These are phyloP conservation scores for Castanea crenata DNA, from an alignment of 306 rosid genomes.

Conservation along the genomic window DNA sequence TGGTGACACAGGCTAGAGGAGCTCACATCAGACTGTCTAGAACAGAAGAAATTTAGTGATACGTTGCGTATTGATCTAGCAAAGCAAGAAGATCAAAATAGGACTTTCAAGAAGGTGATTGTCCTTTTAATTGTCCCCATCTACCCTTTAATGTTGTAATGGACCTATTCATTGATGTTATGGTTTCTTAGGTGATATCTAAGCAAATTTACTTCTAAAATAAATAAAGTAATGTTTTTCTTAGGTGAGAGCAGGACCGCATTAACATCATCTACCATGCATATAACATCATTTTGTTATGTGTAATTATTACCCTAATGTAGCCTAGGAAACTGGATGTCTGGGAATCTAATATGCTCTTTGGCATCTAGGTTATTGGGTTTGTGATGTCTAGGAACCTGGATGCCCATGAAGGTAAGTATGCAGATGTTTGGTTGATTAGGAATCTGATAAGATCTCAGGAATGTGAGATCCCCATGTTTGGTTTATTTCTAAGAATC, in stretches of 20 bases:
- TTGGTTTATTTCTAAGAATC: too few species aligned
- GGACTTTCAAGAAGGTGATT: constrained; percentile 64
- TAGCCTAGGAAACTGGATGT: too few species aligned
- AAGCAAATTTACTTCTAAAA: too few species aligned
- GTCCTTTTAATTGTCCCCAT: neutral
- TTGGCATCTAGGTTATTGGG: too few species aligned
- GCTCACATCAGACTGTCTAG: constrained; percentile 52
- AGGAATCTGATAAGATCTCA: too few species aligned
- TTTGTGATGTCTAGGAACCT: too few species aligned
- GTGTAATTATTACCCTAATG: too few species aligned
- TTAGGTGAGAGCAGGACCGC: neutral
- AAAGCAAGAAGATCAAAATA: constrained; percentile 53
- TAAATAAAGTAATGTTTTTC: constrained; percentile 3
- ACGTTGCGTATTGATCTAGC: constrained; percentile 53
- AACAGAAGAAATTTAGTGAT: constrained; percentile 53
- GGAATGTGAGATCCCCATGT: too few species aligned
- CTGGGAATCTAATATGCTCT: too few species aligned
- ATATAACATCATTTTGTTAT: neutral
- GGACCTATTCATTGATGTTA: neutral
- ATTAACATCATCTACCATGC: neutral
- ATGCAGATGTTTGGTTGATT: too few species aligned
- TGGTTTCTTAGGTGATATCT: too few species aligned
- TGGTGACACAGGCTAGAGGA: constrained; percentile 70
- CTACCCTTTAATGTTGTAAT: neutral
- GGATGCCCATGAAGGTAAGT: too few species aligned